Conservation (phyloP, 495 filamentous ascomycete species). For the Tuber borchii region DNA sequence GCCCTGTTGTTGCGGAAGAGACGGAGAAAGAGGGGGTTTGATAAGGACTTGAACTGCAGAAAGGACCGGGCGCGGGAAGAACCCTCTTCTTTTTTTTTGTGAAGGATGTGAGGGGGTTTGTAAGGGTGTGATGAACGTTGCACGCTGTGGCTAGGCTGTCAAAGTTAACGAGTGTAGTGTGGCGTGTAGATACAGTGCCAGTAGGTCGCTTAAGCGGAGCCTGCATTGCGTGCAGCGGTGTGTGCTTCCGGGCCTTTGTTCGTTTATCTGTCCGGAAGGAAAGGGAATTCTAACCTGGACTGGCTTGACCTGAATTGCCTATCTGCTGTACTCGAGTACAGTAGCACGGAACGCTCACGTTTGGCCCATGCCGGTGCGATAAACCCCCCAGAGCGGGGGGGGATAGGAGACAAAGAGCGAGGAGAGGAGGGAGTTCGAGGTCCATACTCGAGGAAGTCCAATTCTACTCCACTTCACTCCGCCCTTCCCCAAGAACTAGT, state of each 20-base stretch:
- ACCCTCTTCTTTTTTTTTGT: background rate
- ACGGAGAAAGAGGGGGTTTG: background rate
- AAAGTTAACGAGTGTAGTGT: background rate
- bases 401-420: background rate
- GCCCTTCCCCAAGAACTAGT: background rate
- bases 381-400: background rate
- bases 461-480: background rate
- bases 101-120: constrained; percentile 2
- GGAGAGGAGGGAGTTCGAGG: background rate
- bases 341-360: background rate
- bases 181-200: background rate
- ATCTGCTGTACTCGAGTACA: background rate
- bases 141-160: background rate
- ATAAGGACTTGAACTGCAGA: background rate
- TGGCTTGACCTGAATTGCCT: background rate
- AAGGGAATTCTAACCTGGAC: background rate
- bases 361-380: background rate
- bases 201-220: background rate
- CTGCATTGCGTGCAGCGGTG: background rate
- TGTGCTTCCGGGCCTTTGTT: background rate
- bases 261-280: background rate
- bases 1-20: background rate
- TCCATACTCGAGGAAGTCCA: background rate
- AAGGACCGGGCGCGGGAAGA: background rate
- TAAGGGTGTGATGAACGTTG: background rate